Evolutionary conservation across 305 asterid genomes (phyloP).

Genomic region (Fraxinus floribunda): DNA sequence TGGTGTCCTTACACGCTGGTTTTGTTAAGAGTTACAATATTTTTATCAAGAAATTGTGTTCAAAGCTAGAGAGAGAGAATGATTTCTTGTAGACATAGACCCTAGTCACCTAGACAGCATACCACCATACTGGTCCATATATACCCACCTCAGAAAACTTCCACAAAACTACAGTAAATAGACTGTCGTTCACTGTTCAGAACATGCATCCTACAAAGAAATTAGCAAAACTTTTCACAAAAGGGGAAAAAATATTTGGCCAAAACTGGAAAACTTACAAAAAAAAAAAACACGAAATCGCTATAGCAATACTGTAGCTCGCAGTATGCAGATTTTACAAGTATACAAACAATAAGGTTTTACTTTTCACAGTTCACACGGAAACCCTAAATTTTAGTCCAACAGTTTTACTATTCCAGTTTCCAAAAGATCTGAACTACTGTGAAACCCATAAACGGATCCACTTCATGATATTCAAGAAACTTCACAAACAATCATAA

Average conservation of each 20-base stretch:
- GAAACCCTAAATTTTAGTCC: conserved; percentile 38
- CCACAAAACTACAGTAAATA: conserved; percentile 18
- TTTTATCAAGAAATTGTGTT: neutral
- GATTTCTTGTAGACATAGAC: neutral
- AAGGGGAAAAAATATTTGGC: neutral
- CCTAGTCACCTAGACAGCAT: neutral
- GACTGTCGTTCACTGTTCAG: conserved; percentile 30
- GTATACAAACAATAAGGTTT: conserved; percentile 8
- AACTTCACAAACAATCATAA: conserved; percentile 5
- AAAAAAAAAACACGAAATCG: conserved; percentile 21
- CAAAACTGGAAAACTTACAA: conserved; percentile 11
- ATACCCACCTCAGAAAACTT: conserved; percentile 19
- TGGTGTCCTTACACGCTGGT: neutral
- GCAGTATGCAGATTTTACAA: conserved; percentile 6
- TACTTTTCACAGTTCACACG: neutral
- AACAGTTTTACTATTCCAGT: neutral
- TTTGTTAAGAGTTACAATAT: neutral
- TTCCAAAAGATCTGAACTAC: conserved; percentile 18
- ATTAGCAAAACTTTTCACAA: neutral
- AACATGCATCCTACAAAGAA: conserved; percentile 12
- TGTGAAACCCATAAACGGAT: neutral
- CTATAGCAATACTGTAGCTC: conserved; percentile 7
- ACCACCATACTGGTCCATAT: conserved; percentile 1
- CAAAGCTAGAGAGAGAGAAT: neutral
- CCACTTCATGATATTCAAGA: conserved; percentile 6